phyloP scores from a whole-genome alignment of 768 basidiomycete species.

The Termitomyces sp. region DNA sequence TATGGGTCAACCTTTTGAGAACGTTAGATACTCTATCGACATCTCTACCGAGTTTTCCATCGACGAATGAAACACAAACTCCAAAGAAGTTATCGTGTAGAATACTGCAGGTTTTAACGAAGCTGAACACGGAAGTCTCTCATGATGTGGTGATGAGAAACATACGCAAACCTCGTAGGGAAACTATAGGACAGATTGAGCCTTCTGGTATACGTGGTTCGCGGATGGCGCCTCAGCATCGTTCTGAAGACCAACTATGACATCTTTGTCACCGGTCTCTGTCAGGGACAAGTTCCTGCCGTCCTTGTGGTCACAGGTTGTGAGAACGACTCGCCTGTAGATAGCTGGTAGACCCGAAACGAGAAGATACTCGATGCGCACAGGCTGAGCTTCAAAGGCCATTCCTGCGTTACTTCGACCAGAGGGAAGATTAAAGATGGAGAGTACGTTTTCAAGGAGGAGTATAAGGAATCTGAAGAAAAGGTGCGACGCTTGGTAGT shows the following conservation, averaged over 20 bases:
- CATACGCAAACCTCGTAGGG: neutral
- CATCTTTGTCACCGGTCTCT: neutral
- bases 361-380: neutral
- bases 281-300: neutral
- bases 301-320: neutral
- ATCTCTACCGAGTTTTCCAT: neutral
- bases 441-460: neutral
- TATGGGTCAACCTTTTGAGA: neutral
- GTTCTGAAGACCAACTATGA: neutral
- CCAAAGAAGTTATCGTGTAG: neutral
- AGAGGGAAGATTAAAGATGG: neutral
- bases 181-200: neutral
- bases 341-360: neutral
- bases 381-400: neutral
- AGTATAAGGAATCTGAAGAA: neutral
- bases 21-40: neutral
- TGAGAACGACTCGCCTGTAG: neutral
- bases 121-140: neutral
- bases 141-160: neutral
- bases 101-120: neutral
- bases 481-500: neutral
- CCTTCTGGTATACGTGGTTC: neutral
- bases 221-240: neutral
- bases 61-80: neutral
- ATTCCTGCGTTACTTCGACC: neutral